Evolutionary conservation across 2,329 filamentous ascomycete genomes (phyloP), one percentile per base, ranked within the genome.

Genomic region (Karstenula rhodostoma): DNA sequence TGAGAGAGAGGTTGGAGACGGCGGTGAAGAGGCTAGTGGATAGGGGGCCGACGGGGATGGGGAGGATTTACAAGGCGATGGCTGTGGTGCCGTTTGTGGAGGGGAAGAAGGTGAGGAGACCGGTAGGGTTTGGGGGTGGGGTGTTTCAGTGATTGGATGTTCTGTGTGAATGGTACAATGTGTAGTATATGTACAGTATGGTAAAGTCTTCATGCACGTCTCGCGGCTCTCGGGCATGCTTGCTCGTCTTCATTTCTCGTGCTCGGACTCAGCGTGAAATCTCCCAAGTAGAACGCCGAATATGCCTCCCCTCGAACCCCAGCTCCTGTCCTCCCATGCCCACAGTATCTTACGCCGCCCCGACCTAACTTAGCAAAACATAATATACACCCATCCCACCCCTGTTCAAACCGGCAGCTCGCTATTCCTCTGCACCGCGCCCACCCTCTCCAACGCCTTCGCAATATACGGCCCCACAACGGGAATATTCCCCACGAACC

Each of bases 41-140:
- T 76, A 84, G 88, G 44, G 90, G 91, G 0, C 90, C 89, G 1
- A 88, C 87, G 54, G 94, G 93, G 0, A 99, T 99, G 95, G 95
- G 95, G 0, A 94, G 90, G 80, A 82, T 97, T 23, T 99, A 99
- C 77, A 97, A 98, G 80, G 94, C 88, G 25, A 85, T 99, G 84
- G 92, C 94, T 13, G 92, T 99, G 69, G 75, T 98, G 70, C 95
- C 95, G 0, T 78, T 79, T 64, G 69, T 66, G 47, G 73, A 77
- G 77, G 92, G 91, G 65, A 85, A 84, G 37, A 89, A 90, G 1
- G 84, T 82, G 62, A 87, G 93, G 70, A 85, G 89, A 60, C 94
- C 94, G 2, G 93, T 97, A 57, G 95, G 95, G 0, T 98, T 99
- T 81, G 95, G 95, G 0, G 95, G 94, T 0, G 88, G 83, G 72